Conservation (phyloP, 176 grass and related monocot species). For the Coix lacrymajobi region DNA sequence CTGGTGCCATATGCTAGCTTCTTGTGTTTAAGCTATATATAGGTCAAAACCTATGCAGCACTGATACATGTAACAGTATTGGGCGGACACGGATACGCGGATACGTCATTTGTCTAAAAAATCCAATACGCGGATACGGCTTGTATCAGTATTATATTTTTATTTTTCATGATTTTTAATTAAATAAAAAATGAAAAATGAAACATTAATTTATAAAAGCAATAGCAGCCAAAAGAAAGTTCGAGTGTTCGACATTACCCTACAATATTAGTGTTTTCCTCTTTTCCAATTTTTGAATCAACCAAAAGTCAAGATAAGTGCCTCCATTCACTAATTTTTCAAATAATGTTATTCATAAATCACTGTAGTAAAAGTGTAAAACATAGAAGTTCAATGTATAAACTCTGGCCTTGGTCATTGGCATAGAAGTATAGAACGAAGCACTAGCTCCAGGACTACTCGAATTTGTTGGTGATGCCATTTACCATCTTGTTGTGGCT, state of each 20-base stretch:
- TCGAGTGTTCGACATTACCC: background rate
- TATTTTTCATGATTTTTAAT: background rate
- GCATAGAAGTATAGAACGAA: background rate
- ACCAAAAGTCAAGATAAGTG: background rate
- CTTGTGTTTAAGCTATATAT: background rate
- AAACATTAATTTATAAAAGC: background rate
- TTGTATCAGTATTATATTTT: too few relatives aligned
- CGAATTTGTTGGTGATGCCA: background rate
- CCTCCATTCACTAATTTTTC: background rate
- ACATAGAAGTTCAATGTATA: background rate
- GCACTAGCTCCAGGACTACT: background rate
- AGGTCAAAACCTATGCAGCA: background rate
- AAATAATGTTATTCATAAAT: background rate
- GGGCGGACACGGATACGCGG: background rate
- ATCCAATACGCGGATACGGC: background rate
- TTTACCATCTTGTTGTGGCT: too few relatives aligned
- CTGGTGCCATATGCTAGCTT: background rate
- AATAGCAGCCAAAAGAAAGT: background rate
- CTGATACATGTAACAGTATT: background rate
- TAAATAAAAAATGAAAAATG: background rate
- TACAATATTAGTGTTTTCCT: background rate
- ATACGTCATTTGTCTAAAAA: background rate
- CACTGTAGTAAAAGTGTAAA: background rate
- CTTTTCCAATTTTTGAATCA: background rate
- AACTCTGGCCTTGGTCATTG: background rate